Base-by-base conservation (phyloP, 495 filamentous ascomycete genomes). In the Chlorociboria aeruginascens region DNA sequence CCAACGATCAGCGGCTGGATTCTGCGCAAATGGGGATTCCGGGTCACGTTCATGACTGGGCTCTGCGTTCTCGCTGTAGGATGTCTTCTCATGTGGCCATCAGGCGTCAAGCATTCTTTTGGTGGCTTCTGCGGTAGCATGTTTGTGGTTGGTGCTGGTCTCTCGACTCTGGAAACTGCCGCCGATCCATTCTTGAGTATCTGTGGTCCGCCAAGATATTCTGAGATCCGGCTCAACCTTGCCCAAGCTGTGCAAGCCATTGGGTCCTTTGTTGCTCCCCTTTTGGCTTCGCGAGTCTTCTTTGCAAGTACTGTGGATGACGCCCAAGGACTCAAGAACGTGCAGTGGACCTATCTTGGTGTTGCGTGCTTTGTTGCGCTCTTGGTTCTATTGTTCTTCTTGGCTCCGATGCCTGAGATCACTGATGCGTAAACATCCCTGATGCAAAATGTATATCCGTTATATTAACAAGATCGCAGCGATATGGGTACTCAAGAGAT, bases 341-440 rank as follows among this genome's bases (percentile, higher is more conserved):
- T 86, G 8, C 82, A 86, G 57, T 86, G 81, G 79, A 77, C 79
- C 7, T 86, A 88, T 60, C 69, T 85, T 4, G 82, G 77, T 35
- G 79, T 86, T 43, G 83, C 79, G n/a, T 64, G 65, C 63, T 86
- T 86, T 57, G 82, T 85, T 44, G 73, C 70, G 55, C 29, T 75
- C 16, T 70, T 88, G 3, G 75, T 77, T n/a, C 56, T 74, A 37
- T 65, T 82, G 40, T 86, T 86, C 67, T 81, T 70, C 61, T 56
- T 86, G 31, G 69, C 75, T 7, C 68, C 69, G 0, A 82, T 88
- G 37, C 82, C 82, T 34, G 82, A 88, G 60, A 74, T 86, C 56
- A 85, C 82, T 4, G 82, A 88, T 56, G 79, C 79, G 11, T 36
- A 14, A 12, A 11, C 7, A 3, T 14, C 34, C 11, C 14, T 12